Evolutionary conservation across 2,329 filamentous ascomycete genomes (phyloP).

Genomic region (Cordyceps fumosorosea): DNA sequence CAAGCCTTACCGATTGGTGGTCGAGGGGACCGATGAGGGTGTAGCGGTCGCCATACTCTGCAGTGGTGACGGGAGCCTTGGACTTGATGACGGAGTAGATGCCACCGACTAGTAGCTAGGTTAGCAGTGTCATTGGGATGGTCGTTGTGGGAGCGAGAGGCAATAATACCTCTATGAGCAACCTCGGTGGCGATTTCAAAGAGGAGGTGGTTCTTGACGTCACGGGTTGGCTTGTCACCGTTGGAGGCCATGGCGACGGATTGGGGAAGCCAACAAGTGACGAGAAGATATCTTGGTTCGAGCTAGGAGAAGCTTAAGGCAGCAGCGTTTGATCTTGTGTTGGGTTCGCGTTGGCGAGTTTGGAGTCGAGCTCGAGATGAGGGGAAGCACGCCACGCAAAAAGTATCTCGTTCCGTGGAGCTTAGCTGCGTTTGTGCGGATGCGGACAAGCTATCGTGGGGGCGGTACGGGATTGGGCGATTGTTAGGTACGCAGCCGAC

Average conservation of each 20-base stretch:
- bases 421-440: neutral
- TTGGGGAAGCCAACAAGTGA: neutral
- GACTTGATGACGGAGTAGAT: conserved; percentile 99
- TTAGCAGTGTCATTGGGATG: neutral
- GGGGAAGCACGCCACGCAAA: neutral
- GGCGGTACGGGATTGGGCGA: neutral
- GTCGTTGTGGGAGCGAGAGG: neutral
- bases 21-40: conserved; percentile 93
- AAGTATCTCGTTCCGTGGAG: neutral
- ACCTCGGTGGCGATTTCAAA: conserved; percentile 98
- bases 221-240: conserved; percentile 45
- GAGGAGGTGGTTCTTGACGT: conserved; percentile 91
- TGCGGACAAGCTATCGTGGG: neutral
- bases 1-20: conserved; percentile 66
- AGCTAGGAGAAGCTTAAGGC: neutral
- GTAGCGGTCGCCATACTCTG: conserved; percentile 97
- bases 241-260: conserved; percentile 38
- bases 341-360: neutral
- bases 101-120: conserved; percentile 65
- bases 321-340: neutral
- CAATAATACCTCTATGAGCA: conserved; percentile 76
- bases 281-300: neutral
- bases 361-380: neutral
- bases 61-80: conserved; percentile 94
- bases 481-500: neutral